Conservation (phyloP, 441 rosid species). For the Populus hybrid region DNA sequence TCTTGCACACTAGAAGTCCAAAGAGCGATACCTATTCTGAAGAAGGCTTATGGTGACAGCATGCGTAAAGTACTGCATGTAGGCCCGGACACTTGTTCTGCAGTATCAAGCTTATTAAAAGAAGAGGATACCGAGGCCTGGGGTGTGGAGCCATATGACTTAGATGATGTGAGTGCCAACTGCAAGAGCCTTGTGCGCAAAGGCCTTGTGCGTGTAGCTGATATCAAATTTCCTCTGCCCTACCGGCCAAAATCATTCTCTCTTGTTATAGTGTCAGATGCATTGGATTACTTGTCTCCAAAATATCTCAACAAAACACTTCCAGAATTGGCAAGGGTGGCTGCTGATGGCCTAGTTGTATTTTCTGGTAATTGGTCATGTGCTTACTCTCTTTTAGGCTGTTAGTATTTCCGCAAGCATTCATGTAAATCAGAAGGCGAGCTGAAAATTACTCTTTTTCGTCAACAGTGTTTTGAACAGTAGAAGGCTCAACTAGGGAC, state of each 20-base stretch:
- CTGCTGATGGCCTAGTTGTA: constrained; percentile 52
- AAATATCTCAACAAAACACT: constrained; percentile 66
- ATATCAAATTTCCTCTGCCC: constrained; percentile 69
- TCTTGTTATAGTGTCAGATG: constrained; percentile 62
- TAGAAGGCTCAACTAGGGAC: neutral
- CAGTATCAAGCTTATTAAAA: constrained; percentile 52
- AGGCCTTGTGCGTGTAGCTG: constrained; percentile 65
- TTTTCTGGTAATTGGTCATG: constrained; percentile 47
- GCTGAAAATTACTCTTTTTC: neutral
- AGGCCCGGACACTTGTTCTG: constrained; percentile 66
- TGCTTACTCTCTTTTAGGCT: neutral
- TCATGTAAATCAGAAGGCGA: neutral
- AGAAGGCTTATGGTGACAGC: constrained; percentile 63
- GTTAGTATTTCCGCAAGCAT: neutral
- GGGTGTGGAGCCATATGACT: constrained; percentile 77
- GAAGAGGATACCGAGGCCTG: constrained; percentile 62
- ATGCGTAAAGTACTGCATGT: constrained; percentile 63
- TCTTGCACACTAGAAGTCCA: constrained; percentile 60
- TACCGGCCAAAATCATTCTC: constrained; percentile 65
- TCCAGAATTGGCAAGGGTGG: constrained; percentile 64
- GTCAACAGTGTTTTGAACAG: neutral
- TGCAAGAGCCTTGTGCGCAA: constrained; percentile 58
- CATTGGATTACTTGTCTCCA: constrained; percentile 67
- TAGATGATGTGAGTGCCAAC: constrained; percentile 52
- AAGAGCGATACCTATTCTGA: constrained; percentile 48